phyloP scores from a whole-genome alignment of 108 stramenopile species.

The Cyclotella atomus region DNA sequence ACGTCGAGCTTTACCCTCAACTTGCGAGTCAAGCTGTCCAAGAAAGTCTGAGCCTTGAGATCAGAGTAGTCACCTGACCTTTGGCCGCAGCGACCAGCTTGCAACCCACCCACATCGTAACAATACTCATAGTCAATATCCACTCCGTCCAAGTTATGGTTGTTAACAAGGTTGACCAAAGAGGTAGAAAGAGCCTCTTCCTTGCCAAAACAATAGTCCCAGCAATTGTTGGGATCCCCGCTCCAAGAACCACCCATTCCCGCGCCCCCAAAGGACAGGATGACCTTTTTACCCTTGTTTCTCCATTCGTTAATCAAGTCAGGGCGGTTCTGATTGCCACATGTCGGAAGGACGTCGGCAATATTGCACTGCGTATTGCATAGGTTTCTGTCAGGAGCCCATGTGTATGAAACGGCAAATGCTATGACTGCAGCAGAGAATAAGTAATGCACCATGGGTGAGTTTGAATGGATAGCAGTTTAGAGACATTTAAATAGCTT shows the following conservation, averaged over 20 bases:
- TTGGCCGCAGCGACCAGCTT: conserved; percentile 39
- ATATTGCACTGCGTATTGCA: conserved; percentile 54
- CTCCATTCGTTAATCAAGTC: conserved; percentile 51
- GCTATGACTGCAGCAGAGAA: conserved; percentile 54
- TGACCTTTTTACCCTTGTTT: conserved; percentile 63
- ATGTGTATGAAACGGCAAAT: conserved; percentile 60
- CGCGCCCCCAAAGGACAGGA: conserved; percentile 72
- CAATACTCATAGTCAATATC: conserved; percentile 81
- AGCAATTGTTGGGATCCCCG: conserved; percentile 64
- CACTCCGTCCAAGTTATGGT: conserved; percentile 58
- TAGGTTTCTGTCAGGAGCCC: conserved; percentile 43
- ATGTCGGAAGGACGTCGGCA: conserved; percentile 35
- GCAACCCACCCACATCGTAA: conserved; percentile 44
- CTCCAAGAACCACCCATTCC: conserved; percentile 69
- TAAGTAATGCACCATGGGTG: not conserved
- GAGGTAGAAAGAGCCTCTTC: conserved; percentile 52
- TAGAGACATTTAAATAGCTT: not conserved
- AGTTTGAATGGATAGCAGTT: not conserved
- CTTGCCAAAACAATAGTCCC: conserved; percentile 74
- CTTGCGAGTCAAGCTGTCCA: conserved; percentile 18
- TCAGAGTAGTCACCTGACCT: conserved; percentile 18
- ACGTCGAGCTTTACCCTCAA: conserved; percentile 49
- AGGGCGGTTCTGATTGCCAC: conserved; percentile 43
- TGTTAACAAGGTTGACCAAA: conserved; percentile 51
- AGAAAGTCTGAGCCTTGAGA: conserved; percentile 37